Base-by-base conservation (phyloP, 495 filamentous ascomycete genomes). In the Penicillium angulare region DNA sequence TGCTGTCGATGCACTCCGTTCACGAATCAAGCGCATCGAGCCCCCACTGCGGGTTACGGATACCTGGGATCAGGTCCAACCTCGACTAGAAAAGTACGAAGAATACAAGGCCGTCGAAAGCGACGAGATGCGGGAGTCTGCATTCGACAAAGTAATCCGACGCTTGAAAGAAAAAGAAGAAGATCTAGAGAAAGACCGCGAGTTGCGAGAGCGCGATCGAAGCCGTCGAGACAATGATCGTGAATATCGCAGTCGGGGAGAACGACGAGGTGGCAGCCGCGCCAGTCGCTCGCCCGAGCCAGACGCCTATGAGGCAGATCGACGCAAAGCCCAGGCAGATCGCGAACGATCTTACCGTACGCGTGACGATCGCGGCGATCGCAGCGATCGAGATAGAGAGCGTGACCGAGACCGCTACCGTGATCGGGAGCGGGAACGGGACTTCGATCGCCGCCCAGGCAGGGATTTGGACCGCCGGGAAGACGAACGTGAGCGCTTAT, bases 101-200 rank as follows among this genome's bases (percentile, higher is more conserved):
- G 93, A 97, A 63, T 99, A 86, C 70, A 81, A 85, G 50, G 87
- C 85, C 16, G 76, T 97, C 21, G 79, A 87, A 43, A 81, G 86
- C 8, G 93, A 97, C 18, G 89, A 95, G 23, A 74, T 87, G 29
- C 88, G 92, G 40, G 82, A 84, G 22, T 76, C 80, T 47, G 95
- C 90, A 9, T 97, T 96, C 63, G 95, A 97, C 23, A 99, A 97
- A 69, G 79, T 90, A 57, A 84, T 97, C 50, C 87, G 90, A 32
- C 90, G 93, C 44, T 71, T 96, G 5, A 87, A 86, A 59, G 93
- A 97, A 62, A 90, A 92, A 65, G 89, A 95, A 42, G 92, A 96
- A 43, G 90, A 95, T 49, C 65, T 68, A 3, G 92, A 95, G 44
- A 85, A 79, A 44, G 88, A 92, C 17, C 85, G 86, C 44, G 78